A percentile compares a stretch with the other conserved stretches of the same genome.
Evolutionary conservation across 257 asterid species (phyloP).

Genomic region (Fraxinus cuspidata): DNA sequence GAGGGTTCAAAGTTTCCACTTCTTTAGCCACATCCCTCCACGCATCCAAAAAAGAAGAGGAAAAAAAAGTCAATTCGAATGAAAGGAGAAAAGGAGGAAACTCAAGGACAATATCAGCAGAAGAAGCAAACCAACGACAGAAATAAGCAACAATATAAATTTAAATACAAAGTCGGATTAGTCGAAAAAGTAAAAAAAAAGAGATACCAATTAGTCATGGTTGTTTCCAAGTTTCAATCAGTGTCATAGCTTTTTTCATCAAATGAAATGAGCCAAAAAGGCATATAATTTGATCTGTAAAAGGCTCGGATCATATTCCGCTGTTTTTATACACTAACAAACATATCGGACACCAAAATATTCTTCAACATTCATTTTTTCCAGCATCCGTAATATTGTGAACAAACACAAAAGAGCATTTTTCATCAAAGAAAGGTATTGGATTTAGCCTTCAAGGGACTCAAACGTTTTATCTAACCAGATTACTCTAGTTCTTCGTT

Average conservation of each 20-base stretch:
- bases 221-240: constrained; percentile 8
- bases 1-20: not conserved
- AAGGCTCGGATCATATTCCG: not conserved
- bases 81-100: not conserved
- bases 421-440: constrained; percentile 13
- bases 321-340: not conserved
- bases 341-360: not conserved
- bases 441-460: not conserved
- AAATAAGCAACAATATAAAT: not conserved
- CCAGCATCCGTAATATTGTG: constrained; percentile 12
- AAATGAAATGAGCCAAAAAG: not conserved
- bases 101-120: not conserved
- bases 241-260: not conserved
- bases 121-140: not conserved
- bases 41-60: not conserved
- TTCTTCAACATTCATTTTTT: not conserved
- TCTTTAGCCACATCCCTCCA: not conserved
- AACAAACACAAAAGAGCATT: constrained; percentile 7
- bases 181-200: not conserved
- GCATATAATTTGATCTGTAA: not conserved
- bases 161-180: not conserved
- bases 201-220: not conserved
- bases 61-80: not conserved
- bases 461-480: constrained; percentile 1
- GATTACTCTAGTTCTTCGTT: not conserved